Evolutionary conservation across 192 early-diverging fungal species (phyloP).

Genomic region (Backusella mclennaniae): DNA sequence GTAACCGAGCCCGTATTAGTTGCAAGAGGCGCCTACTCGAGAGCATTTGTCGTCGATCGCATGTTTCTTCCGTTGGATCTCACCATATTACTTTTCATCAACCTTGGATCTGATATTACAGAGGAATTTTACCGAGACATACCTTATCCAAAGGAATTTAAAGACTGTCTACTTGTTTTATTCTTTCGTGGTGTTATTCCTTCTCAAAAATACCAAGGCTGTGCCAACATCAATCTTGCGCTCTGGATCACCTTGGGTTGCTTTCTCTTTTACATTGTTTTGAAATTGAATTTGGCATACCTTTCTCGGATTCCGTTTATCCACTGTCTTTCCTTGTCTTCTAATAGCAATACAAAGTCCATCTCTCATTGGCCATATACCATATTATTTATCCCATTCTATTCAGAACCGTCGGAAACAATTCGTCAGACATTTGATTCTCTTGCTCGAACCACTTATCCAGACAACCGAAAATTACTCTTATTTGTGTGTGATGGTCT

Average conservation of each 20-base stretch:
- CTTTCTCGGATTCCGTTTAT: slow-evolving; percentile 26
- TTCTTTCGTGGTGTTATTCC: slow-evolving; percentile 30
- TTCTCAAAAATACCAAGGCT: slow-evolving; percentile 15
- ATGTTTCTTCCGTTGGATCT: slow-evolving; percentile 36
- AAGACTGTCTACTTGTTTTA: slow-evolving; percentile 16
- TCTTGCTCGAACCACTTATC: slow-evolving; percentile 54
- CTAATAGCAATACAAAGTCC: background rate
- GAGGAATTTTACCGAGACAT: slow-evolving; percentile 22
- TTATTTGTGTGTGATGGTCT: slow-evolving; percentile 69
- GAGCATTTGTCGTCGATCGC: slow-evolving; percentile 25
- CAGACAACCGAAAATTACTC: slow-evolving; percentile 67
- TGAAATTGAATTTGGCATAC: slow-evolving; percentile 31
- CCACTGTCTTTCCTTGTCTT: slow-evolving; percentile 5
- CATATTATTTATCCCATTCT: slow-evolving; percentile 65
- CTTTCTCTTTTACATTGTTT: slow-evolving; percentile 21
- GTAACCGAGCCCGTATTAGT: slow-evolving; percentile 19
- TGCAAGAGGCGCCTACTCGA: slow-evolving; percentile 1
- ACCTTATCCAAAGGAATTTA: slow-evolving; percentile 6
- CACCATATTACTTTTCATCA: slow-evolving; percentile 23
- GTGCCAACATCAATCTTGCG: slow-evolving; percentile 22
- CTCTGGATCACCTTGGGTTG: slow-evolving; percentile 26
- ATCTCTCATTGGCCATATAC: slow-evolving; percentile 14
- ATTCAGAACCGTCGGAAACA: slow-evolving; percentile 66
- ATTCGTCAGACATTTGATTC: slow-evolving; percentile 67
- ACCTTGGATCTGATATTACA: slow-evolving; percentile 29